Evolutionary conservation across 805 yeast genomes (phyloP), one percentile per base, ranked within the genome.

Genomic region (Wickerhamomyces rabaulensis): DNA sequence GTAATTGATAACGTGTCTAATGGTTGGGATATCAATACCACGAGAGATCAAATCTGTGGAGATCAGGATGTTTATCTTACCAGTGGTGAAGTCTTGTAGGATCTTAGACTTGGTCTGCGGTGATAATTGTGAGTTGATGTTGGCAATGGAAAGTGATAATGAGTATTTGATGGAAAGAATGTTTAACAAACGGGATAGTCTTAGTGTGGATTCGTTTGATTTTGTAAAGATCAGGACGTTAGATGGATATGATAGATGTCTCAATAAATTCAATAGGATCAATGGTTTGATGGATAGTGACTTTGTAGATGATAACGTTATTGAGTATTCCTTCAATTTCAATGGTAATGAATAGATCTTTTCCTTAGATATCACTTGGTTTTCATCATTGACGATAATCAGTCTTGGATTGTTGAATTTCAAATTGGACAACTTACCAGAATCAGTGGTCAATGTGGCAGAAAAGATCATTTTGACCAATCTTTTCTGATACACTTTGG

Each of bases 21-120:
- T 78, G 4, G 80, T 73, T 15, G 75, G 67, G 40, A 94, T 75
- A 66, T 92, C 96, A 42, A 94, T 78, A 69, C 99, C 99, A 67
- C 99, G 82, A n/a, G 97, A 87, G 64, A 94, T 85, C 56, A 94
- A 73, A 67, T 94, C 99, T 0, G 99, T 94, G 22, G 88, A 90
- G 49, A 77, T 82, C 63, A 78, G 70, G 33, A 89, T 60, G 39
- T 73, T 68, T 41, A 79, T 67, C 1, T 75, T 70, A 16, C 80
- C 81, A 2, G 62, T 57, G 13, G 78, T 70, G 58, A 94, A 91
- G 7, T 73, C 73, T 37, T 76, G 72, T 45, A 94, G 69, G 1
- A 82, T 68, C 53, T 77, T 76, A 41, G 71, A 67, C 40, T 94
- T 77, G 25, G 76, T 72, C 10, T 69, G 65, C 46, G 71, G 71